Evolutionary conservation across 2,329 filamentous ascomycete species (phyloP), one percentile per base, ranked within the genome.

Genomic region (Aureobasidium vineae): DNA sequence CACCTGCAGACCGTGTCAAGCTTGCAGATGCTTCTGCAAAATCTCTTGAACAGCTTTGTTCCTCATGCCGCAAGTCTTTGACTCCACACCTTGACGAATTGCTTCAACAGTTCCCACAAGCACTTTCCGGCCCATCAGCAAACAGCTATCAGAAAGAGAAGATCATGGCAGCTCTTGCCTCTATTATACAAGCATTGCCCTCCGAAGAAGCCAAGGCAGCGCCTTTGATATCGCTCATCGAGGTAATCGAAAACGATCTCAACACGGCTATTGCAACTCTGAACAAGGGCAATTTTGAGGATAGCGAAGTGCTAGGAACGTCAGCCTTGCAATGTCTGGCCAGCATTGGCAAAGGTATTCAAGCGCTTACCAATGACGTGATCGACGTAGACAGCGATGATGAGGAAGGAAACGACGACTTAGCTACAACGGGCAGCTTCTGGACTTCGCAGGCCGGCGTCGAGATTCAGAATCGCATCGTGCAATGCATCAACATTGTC

Each of bases 31-130:
- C 85, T 57, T 89, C 91, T 3, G 90, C 91, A 1, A 89, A 87
- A 72, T 90, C 90, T 0, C 93, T 96, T 41, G 81, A 85, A 38
- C 85, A 85, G 6, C 83, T 95, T 1, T 94, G 90, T 73, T 91
- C 87, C 0, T 90, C 90, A 36, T 95, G 91, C 70, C 85, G 91
- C 43, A 81, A 81, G 31, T 84, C 87, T 61, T 79, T 96, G n/a
- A 86, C 87, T 5, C 78, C 83, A 1, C 88, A 94, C 72, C 82
- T 89, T 3, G 79, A 81, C 59, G 85, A 85, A 0, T 93, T 96
- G 72, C 79, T 95, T 52, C 81, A 84, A 36, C 88, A 92, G 73
- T 94, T 92, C 73, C 80, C 85, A 66, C 80, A 82, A n/a, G 84
- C 93, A 60, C 80, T 85, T n/a, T 77, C 77, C 26, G 82, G 82